phyloP scores from a whole-genome alignment of 1,284 basidiomycete species.

The Inonotus hispidus region DNA sequence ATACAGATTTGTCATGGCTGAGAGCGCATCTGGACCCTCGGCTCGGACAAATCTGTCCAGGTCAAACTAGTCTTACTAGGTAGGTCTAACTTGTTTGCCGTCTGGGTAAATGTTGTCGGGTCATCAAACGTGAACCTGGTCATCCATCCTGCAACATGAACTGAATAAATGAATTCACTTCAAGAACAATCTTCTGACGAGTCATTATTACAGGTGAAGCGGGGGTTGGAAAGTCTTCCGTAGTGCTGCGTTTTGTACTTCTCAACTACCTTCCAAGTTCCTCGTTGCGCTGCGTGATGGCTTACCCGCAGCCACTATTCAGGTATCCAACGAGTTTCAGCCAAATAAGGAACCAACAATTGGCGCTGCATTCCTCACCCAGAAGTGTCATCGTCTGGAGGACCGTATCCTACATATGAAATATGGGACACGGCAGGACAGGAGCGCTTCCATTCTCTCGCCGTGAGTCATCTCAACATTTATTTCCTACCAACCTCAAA shows the following conservation, averaged over 20 bases:
- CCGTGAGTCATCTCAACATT: too few species aligned
- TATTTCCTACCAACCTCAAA: too few species aligned
- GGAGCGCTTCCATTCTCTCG: conserved; percentile 93
- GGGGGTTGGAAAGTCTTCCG: conserved; percentile 98
- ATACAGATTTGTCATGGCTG: conserved; percentile 45
- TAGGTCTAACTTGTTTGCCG: conserved; percentile 28
- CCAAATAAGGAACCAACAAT: too few species aligned
- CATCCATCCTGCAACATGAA: conserved; percentile 12
- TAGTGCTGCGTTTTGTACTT: conserved; percentile 94
- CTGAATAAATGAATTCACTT: conserved; percentile 28
- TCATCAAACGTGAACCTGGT: conserved; percentile 1
- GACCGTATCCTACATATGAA: conserved; percentile 89
- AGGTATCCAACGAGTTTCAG: too few species aligned
- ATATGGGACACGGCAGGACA: conserved; percentile 97
- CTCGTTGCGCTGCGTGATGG: conserved; percentile 22
- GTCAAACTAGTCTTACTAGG: conserved; percentile 62
- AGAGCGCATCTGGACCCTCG: conserved; percentile 60
- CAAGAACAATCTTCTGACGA: too few species aligned
- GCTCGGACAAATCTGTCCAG: conserved; percentile 77
- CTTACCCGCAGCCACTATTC: too few species aligned
- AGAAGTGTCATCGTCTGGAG: conserved; percentile 70
- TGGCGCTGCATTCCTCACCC: too few species aligned
- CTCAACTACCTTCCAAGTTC: background rate
- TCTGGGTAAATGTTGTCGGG: conserved; percentile 4
- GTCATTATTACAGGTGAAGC: conserved; percentile 73